Evolutionary conservation across 495 filamentous ascomycete species (phyloP), one percentile per base, ranked within the genome.

Genomic region (Penicillium roqueforti): DNA sequence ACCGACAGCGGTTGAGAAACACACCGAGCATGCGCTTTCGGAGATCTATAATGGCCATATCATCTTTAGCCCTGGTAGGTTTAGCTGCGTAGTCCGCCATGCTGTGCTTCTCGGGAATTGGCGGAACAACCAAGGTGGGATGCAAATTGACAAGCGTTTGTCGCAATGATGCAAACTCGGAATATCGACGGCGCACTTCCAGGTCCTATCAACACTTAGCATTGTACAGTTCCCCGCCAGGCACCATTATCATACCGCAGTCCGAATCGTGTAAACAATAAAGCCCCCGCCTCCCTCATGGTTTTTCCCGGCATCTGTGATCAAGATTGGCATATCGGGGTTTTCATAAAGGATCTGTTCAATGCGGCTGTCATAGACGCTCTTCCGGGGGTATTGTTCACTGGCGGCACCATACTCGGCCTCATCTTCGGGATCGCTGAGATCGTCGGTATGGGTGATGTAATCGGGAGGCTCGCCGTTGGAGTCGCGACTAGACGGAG

Each of bases 41-140:
- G 36, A 96, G 77, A 57, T 98, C 93, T 53, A 98, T 98, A 40
- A 97, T 97, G 54, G 88, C 86, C 28, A 88, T 85, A 68, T 98
- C 95, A 71, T 97, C 93, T 70, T 97, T 98, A 25, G 93, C 93
- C 66, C 92, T 96, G 26, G 93, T 97, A 0, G 93, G 93, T 58
- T 96, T 96, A 18, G 95, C 92, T 22, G 93, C 93, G 68, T 98
- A 98, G 65, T 98, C 93, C 43, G 93, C 92, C 87, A 97, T 92
- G 48, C 89, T 91, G 66, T 97, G 93, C 68, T 98, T 98, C 73
- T 98, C 93, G 8, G 93, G 93, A 57, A 98, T 98, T 2, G 93
- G 93, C 1, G 93, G 93, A 47, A 98, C 88, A 56, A 98, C 85
- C 31, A 97, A 81, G 3, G 93, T 97, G 1, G 93, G 93, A 61